Percentiles rank a stretch among this genome's conserved stretches.
phyloP scores from a whole-genome alignment of 768 basidiomycete species.

The Myochromella boudieri region DNA sequence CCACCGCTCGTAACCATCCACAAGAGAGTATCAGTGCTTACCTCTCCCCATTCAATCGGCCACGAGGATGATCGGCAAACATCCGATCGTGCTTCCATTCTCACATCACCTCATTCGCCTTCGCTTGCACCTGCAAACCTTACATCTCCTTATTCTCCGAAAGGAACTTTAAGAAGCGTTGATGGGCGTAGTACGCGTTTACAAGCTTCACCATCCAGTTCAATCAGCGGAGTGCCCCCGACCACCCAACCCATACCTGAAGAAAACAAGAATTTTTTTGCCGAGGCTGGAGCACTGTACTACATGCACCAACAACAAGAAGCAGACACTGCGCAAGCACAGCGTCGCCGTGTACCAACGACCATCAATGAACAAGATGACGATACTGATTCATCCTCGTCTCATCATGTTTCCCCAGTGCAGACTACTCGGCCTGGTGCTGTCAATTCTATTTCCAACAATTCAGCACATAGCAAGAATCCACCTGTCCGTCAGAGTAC shows the following conservation, averaged over 20 bases:
- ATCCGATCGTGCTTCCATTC: slow-evolving; percentile 22
- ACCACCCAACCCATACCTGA: slow-evolving; percentile 20
- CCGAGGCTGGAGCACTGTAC: slow-evolving; percentile 65
- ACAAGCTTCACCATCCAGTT: slow-evolving; percentile 18
- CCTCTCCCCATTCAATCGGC: slow-evolving; percentile 32
- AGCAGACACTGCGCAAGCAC: slow-evolving; percentile 18
- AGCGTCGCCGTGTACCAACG: slow-evolving; percentile 40
- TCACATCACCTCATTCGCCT: slow-evolving; percentile 33
- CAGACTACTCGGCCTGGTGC: slow-evolving; percentile 8
- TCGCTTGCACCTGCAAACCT: slow-evolving; percentile 19
- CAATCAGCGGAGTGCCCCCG: slow-evolving; percentile 15
- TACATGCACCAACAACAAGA: slow-evolving; percentile 67
- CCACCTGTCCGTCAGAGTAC: slow-evolving; percentile 33
- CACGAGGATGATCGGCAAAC: slow-evolving; percentile 9
- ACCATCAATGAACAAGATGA: slow-evolving; percentile 44
- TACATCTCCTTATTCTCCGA: slow-evolving; percentile 39
- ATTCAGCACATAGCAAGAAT: slow-evolving; percentile 12
- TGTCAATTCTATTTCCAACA: slow-evolving; percentile 10
- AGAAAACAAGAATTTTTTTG: slow-evolving; percentile 36
- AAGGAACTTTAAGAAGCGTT: slow-evolving; percentile 11
- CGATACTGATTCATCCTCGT: slow-evolving; percentile 29
- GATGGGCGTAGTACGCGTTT: slow-evolving; percentile 13
- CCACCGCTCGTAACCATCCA: slow-evolving; percentile 6
- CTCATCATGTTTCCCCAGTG: slow-evolving; percentile 8
- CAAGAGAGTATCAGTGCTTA: slow-evolving; percentile 24